These are phyloP conservation scores for Ettlia oleoabundans DNA, from an alignment of 139 green algal genomes.

Conservation along the genomic window DNA sequence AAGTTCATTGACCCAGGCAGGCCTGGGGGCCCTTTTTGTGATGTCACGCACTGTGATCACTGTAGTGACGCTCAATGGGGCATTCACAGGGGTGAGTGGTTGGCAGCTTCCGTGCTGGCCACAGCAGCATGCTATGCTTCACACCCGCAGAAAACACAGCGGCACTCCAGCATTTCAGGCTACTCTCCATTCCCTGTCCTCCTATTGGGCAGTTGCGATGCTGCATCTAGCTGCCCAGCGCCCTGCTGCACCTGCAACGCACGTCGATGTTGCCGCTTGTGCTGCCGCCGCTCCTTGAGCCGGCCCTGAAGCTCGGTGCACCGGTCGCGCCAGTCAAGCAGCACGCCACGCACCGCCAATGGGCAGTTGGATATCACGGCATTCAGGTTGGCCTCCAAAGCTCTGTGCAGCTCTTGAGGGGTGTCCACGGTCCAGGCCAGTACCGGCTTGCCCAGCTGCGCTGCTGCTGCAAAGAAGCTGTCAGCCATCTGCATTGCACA, in stretches of 20 bases:
- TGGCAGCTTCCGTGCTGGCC: no score
- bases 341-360: conserved; percentile 9
- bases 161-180: no score
- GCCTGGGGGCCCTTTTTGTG: no score
- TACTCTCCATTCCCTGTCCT: no score
- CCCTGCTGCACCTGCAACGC: neutral
- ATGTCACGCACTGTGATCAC: no score
- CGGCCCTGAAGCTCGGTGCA: conserved; percentile 21
- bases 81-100: no score
- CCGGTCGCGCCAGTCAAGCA: conserved; percentile 41
- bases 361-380: conserved; percentile 40
- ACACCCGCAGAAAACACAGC: no score
- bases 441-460: conserved; percentile 28
- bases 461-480: conserved; percentile 2
- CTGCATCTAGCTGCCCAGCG: neutral
- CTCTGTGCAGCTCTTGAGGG: conserved; percentile 24
- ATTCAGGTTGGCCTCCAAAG: conserved; percentile 23
- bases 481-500: conserved; percentile 20
- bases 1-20: no score
- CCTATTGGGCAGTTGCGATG: neutral
- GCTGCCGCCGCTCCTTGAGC: neutral
- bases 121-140: no score
- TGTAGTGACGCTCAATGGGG: no score
- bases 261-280: neutral
- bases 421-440: conserved; percentile 37